These are phyloP conservation scores for Rhizophagus sp. DNA, from an alignment of 192 early-diverging fungal species.

Conservation along the genomic window DNA sequence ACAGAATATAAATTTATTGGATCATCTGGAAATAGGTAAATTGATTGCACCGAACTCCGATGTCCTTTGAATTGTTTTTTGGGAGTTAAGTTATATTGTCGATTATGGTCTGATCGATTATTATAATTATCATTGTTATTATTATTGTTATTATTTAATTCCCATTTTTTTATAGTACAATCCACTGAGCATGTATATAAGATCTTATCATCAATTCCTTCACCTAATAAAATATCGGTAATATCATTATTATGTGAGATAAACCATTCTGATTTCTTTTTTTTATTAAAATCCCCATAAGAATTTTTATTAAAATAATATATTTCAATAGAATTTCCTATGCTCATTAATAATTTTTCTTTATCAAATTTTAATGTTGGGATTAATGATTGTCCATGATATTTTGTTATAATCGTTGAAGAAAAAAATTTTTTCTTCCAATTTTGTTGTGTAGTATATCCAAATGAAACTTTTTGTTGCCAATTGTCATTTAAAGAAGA, in stretches of 20 bases:
- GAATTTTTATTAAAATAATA: not conserved
- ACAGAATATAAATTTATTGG: not conserved
- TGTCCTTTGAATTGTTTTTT: not conserved
- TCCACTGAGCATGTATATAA: not conserved
- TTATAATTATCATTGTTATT: not conserved
- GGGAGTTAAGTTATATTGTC: not conserved
- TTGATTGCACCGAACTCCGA: not conserved
- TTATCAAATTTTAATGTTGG: conserved; percentile 7
- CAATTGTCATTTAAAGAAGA: not conserved
- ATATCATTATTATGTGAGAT: not conserved
- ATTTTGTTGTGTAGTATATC: not conserved
- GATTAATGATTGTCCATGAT: conserved; percentile 5
- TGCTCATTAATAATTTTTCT: not conserved
- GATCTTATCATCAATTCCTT: not conserved
- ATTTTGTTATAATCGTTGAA: not conserved
- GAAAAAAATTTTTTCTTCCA: not conserved
- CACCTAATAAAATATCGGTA: not conserved
- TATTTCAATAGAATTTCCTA: not conserved
- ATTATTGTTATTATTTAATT: not conserved
- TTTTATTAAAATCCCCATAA: not conserved
- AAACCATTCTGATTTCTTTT: not conserved
- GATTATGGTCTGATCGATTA: not conserved
- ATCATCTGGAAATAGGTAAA: not conserved
- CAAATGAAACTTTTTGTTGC: not conserved
- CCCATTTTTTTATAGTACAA: not conserved